These are phyloP conservation scores for Wickerhamiella infanticola DNA, from an alignment of 1,139 yeast species.

Conservation along the genomic window DNA sequence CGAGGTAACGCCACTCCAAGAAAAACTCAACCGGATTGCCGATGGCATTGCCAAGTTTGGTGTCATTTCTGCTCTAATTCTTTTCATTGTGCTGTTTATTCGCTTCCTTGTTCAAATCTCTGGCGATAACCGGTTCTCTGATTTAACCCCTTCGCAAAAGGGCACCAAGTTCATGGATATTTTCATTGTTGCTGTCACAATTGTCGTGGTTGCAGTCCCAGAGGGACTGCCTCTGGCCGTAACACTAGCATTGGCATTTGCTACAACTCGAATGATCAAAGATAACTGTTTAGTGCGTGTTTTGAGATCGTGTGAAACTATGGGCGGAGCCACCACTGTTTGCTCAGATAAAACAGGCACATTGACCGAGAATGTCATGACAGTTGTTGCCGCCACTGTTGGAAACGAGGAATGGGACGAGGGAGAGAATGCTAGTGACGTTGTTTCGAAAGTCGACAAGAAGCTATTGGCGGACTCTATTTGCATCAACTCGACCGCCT, in stretches of 20 bases:
- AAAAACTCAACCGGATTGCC: conserved; percentile 65
- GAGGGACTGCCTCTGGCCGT: conserved; percentile 97
- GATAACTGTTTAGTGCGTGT: conserved; percentile 95
- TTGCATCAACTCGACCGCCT: conserved; percentile 73
- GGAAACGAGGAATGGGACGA: conserved; percentile 25
- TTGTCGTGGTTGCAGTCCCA: conserved; percentile 94
- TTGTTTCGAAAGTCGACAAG: neutral
- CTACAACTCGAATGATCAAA: conserved; percentile 94
- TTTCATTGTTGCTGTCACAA: conserved; percentile 78
- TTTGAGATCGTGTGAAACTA: conserved; percentile 85
- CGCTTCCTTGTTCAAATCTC: conserved; percentile 56
- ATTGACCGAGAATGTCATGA: conserved; percentile 82
- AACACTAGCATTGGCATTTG: conserved; percentile 89
- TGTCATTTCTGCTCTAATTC: conserved; percentile 59
- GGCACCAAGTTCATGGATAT: conserved; percentile 76
- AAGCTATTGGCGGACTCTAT: conserved; percentile 43
- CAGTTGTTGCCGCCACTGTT: conserved; percentile 61
- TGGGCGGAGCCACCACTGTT: conserved; percentile 97
- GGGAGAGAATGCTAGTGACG: neutral
- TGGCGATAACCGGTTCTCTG: conserved; percentile 5
- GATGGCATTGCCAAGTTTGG: conserved; percentile 93
- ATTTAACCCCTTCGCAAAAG: conserved; percentile 42
- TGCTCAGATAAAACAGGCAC: conserved; percentile 98
- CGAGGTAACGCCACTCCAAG: conserved; percentile 82
- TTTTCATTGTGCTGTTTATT: conserved; percentile 65